phyloP scores from a whole-genome alignment of 495 filamentous ascomycete genomes.

The Xylaria bambusicola region DNA sequence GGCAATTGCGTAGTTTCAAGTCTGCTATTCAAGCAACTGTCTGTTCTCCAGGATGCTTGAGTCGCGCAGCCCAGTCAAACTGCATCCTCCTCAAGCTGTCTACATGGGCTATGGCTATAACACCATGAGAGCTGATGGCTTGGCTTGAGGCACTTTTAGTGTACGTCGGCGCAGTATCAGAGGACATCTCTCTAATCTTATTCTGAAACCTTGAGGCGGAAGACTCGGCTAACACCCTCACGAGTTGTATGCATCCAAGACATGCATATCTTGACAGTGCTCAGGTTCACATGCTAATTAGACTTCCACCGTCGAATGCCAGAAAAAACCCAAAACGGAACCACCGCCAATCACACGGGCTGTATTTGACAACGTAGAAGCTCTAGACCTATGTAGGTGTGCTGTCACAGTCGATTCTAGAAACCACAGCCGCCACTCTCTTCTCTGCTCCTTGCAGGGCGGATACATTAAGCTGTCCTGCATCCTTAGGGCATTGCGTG shows the following conservation, averaged over 20 bases:
- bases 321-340: constrained; percentile 8
- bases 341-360: constrained; percentile 10
- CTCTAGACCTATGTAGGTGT: background rate
- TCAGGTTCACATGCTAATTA: constrained; percentile 11
- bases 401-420: background rate
- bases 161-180: background rate
- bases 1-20: background rate
- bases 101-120: background rate
- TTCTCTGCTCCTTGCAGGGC: background rate
- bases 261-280: background rate
- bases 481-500: background rate
- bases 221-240: background rate
- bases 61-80: background rate
- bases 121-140: background rate
- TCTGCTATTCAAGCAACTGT: background rate
- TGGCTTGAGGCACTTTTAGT: background rate
- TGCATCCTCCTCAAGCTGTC: background rate
- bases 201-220: constrained; percentile 2
- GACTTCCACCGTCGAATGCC: constrained; percentile 10
- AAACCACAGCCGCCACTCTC: background rate
- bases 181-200: background rate
- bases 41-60: background rate
- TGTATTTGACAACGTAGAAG: background rate
- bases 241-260: constrained; percentile 6
- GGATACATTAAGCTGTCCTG: background rate